Conservation (phyloP, 208 protist species). For the Vickermania spadyakhi region DNA sequence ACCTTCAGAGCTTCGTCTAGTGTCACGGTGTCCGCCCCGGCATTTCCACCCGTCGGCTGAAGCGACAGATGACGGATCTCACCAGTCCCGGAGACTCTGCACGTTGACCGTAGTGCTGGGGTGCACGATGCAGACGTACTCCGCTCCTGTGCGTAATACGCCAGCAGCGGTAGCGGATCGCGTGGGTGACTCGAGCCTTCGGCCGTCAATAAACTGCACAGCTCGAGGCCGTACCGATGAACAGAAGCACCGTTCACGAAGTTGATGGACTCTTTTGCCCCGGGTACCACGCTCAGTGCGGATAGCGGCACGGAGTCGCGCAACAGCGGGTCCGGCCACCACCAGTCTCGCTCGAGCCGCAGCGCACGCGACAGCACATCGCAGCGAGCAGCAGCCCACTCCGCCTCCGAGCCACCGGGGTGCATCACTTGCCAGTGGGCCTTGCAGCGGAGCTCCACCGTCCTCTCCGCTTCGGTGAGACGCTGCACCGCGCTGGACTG, state of each 20-base stretch:
- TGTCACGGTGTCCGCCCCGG: constrained; percentile 22
- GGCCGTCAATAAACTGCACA: constrained; percentile 12
- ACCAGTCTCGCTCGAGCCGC: constrained; percentile 70
- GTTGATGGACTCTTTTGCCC: constrained; percentile 10
- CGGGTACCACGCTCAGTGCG: constrained; percentile 20
- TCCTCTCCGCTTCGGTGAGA: constrained; percentile 42
- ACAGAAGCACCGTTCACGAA: constrained; percentile 27
- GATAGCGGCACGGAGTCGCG: constrained; percentile 39
- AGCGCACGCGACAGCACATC: constrained; percentile 48
- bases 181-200: neutral
- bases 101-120: constrained; percentile 31
- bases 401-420: constrained; percentile 55
- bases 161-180: neutral
- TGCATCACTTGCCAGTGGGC: constrained; percentile 73
- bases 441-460: constrained; percentile 30
- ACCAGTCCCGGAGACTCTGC: constrained; percentile 64
- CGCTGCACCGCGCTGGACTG: constrained; percentile 24
- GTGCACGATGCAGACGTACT: too few species aligned
- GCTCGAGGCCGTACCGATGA: constrained; percentile 58
- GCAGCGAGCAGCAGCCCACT: constrained; percentile 69
- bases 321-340: constrained; percentile 67
- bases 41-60: constrained; percentile 12
- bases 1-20: constrained; percentile 47
- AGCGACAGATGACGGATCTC: constrained; percentile 36
- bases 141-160: neutral